A percentile compares a stretch with the other conserved stretches of the same genome.
Conservation (phyloP, 228 moss, liverwort and hornwort genomes). For the Sphagnum magellanicum region DNA sequence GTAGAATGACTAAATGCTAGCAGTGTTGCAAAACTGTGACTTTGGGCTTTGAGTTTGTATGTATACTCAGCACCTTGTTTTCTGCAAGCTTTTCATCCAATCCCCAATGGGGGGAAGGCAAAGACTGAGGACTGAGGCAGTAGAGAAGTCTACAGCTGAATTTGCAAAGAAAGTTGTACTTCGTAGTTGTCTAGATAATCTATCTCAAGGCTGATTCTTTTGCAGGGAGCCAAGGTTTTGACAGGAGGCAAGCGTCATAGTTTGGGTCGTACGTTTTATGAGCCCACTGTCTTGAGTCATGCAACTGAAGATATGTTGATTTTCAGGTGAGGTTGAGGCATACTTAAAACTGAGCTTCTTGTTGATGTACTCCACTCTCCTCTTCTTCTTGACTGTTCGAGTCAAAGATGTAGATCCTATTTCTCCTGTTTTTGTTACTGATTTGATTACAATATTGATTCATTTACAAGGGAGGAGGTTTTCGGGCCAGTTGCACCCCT, state of each 20-base stretch:
- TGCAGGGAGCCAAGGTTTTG: constrained; percentile 84
- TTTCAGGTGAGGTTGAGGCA: constrained; percentile 34
- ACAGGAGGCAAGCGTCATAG: constrained; percentile 80
- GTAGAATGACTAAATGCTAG: too few species aligned
- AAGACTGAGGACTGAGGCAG: too few species aligned
- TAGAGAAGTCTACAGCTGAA: neutral
- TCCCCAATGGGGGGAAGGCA: too few species aligned
- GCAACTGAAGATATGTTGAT: constrained; percentile 75
- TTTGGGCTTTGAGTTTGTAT: too few species aligned
- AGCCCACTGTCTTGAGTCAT: constrained; percentile 74
- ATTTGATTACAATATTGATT: neutral
- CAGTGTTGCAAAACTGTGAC: too few species aligned
- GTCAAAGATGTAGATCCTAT: neutral
- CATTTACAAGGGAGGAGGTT: constrained; percentile 71
- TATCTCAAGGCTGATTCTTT: neutral
- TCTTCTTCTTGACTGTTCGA: neutral
- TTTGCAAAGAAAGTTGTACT: neutral
- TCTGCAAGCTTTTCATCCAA: too few species aligned
- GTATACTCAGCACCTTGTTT: too few species aligned
- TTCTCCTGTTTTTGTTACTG: neutral
- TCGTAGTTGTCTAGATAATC: too few species aligned
- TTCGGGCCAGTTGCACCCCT: constrained; percentile 99
- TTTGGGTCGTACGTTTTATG: constrained; percentile 75
- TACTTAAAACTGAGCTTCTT: too few species aligned
- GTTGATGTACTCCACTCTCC: too few species aligned